A percentile compares a stretch with the other conserved stretches of the same genome.
These are phyloP conservation scores for Bipolaris gigantea DNA, from an alignment of 2,329 filamentous ascomycete species.

Conservation along the genomic window DNA sequence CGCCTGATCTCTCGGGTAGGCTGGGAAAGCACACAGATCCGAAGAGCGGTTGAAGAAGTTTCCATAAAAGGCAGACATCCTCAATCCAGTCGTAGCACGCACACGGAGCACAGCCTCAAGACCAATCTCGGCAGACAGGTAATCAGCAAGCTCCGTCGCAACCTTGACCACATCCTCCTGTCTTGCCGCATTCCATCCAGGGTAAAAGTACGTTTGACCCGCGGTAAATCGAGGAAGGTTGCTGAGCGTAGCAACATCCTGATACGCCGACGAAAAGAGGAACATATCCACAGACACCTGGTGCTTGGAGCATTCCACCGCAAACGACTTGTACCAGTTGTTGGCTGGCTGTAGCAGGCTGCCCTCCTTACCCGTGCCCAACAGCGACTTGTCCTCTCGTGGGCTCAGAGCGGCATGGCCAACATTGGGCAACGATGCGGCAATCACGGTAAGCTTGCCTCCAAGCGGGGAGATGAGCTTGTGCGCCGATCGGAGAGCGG, in stretches of 20 bases:
- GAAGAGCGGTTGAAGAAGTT: constrained; percentile 99
- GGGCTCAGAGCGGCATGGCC: constrained; percentile 85
- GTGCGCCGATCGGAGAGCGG: constrained; percentile 87
- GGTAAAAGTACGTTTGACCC: constrained; percentile 98
- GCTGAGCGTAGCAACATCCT: constrained; percentile 94
- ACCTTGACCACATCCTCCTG: constrained; percentile 98
- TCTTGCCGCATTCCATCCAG: constrained; percentile 92
- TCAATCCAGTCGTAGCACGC: constrained; percentile 87
- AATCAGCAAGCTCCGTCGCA: constrained; percentile 93
- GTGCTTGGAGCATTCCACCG: constrained; percentile 97
- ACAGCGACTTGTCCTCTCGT: constrained; percentile 92
- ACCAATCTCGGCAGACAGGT: constrained; percentile 93
- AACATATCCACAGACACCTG: constrained; percentile 78
- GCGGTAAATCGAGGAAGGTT: constrained; percentile 95
- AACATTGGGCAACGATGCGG: constrained; percentile 84
- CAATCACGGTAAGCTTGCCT: constrained; percentile 91
- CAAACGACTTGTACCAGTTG: constrained; percentile 98
- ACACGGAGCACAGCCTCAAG: constrained; percentile 95
- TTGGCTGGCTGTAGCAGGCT: constrained; percentile 85
- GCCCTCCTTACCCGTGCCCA: constrained; percentile 92
- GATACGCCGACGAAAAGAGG: constrained; percentile 56
- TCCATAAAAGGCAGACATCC: constrained; percentile 98
- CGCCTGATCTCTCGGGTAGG: constrained; percentile 94
- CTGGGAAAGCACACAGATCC: constrained; percentile 95
- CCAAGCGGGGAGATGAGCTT: constrained; percentile 93